Base-by-base conservation (phyloP, 2,329 filamentous ascomycete genomes). In the Nannizzia gypsea region DNA sequence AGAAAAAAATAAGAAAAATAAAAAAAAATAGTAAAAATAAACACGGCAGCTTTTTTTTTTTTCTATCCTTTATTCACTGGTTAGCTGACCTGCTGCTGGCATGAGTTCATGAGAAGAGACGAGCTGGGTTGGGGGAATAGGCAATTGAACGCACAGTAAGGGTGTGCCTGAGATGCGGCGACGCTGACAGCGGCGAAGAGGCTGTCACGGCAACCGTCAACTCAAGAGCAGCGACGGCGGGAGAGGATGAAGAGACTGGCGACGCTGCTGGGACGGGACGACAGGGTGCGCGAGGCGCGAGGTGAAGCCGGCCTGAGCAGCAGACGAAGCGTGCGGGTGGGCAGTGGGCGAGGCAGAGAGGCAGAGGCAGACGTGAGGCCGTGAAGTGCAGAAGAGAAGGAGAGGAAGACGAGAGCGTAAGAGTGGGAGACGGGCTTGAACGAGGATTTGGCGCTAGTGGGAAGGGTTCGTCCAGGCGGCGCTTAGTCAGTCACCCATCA, bases 391-490 rank as follows among this genome's bases (percentile, higher is more conserved):
- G 57, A 58, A 55, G 62, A 50, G 56, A 59, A 61, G 59, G 60
- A 57, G 62, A 52, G 55, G 31, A 31, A 56, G 60, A 22, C 50
- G 59, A 58, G 38, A 59, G 26, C 46, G 56, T 34, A 59, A 62
- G 56, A 58, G 44, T 31, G 57, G 59, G 40, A 59, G 15, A 44
- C 58, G 59, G 62, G 63, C 56, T 59, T 56, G 63, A 63, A 57
- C 58, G 63, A 58, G 61, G 59, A 61, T 58, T 61, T 59, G 61
- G 61, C 62, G 63, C 63, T 64, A 65, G 64, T 66, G 64, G 64
- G 62, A 64, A 65, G 63, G 64, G 64, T 59, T 31, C n/a, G n/a
- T 20, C 22, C 48, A 17, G 48, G 42, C 42, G 20, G 42, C 24
- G 48, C 48, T 52, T 56, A 36, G 54, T 56, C 54, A 56, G 28